A percentile compares a stretch with the other conserved stretches of the same genome.
phyloP scores from a whole-genome alignment of 2,329 filamentous ascomycete species.

The Penicillium corylophilum region DNA sequence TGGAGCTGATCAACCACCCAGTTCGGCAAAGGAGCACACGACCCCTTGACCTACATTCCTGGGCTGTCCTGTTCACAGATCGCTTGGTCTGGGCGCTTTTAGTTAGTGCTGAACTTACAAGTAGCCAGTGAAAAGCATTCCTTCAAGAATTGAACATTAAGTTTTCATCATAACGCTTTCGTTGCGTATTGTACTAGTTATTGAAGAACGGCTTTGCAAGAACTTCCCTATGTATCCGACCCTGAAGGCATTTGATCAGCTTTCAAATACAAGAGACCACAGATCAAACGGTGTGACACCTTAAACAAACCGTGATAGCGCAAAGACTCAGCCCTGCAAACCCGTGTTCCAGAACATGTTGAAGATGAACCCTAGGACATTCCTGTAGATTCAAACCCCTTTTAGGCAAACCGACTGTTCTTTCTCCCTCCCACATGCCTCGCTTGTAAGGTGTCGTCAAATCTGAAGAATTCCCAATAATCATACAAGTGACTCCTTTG shows the following conservation, averaged over 20 bases:
- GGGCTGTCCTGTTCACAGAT: background rate
- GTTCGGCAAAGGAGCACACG: slow-evolving; percentile 9
- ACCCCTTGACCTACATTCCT: slow-evolving; percentile 6
- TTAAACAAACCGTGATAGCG: too few species aligned
- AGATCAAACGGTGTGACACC: too few species aligned
- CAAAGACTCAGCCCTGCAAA: too few species aligned
- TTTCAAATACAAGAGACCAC: too few species aligned
- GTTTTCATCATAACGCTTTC: background rate
- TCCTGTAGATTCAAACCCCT: background rate
- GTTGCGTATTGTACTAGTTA: background rate
- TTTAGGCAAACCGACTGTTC: background rate
- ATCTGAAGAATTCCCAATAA: background rate
- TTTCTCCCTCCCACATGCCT: background rate
- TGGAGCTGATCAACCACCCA: background rate
- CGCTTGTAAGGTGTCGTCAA: background rate
- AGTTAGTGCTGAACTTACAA: background rate
- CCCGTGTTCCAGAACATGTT: too few species aligned
- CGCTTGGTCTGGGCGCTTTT: too few species aligned
- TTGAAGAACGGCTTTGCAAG: background rate
- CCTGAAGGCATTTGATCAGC: too few species aligned
- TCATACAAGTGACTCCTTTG: background rate
- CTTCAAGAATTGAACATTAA: background rate
- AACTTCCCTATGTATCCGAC: too few species aligned
- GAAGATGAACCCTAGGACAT: too few species aligned
- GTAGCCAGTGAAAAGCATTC: background rate